phyloP scores from a whole-genome alignment of 768 basidiomycete genomes.

The Lactarius hatsudake region DNA sequence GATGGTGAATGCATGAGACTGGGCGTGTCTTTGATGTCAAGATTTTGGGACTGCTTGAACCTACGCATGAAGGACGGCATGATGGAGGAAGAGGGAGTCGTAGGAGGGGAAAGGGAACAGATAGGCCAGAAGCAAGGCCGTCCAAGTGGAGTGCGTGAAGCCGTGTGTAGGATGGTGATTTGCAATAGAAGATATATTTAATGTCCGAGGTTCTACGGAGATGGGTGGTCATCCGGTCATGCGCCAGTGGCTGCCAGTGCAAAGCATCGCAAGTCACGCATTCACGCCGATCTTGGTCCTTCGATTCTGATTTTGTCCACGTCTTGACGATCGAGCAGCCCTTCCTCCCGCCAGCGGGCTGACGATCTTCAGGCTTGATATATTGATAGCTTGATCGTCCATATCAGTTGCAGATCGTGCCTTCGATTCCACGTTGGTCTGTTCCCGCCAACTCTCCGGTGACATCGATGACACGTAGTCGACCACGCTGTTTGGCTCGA shows the following conservation, averaged over 20 bases:
- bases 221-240: neutral
- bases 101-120: neutral
- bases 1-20: conserved; percentile 16
- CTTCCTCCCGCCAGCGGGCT: too few species aligned
- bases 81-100: neutral
- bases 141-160: neutral
- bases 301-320: neutral
- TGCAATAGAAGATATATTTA: neutral
- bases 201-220: neutral
- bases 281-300: neutral
- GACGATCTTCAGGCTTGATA: too few species aligned
- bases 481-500: too few species aligned
- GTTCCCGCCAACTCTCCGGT: too few species aligned
- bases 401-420: too few species aligned
- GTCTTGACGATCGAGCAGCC: neutral
- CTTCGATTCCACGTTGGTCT: too few species aligned
- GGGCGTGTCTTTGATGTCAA: neutral
- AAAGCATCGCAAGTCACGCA: too few species aligned
- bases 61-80: conserved; percentile 10
- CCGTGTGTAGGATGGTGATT: neutral
- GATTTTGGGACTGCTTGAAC: neutral
- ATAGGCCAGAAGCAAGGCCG: neutral
- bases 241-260: too few species aligned
- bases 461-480: too few species aligned
- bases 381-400: too few species aligned